Percentiles rank a stretch among this genome's conserved stretches.
Conservation (phyloP, 148 eudicot genomes). For the Polygonum aviculare region DNA sequence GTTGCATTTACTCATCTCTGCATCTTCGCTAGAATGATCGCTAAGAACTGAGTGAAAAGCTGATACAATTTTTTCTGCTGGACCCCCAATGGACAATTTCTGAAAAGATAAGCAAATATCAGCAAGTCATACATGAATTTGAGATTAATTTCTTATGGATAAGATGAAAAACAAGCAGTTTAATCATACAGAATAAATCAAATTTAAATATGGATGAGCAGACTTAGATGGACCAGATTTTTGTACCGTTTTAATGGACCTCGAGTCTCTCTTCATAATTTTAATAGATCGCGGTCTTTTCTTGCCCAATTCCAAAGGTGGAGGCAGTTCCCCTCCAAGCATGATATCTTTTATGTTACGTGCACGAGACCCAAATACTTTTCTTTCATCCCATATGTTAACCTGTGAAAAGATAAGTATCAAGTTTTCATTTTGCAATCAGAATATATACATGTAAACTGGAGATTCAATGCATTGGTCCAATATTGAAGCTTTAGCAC, state of each 20-base stretch:
- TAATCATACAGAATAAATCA: background rate
- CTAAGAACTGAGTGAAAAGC: slow-evolving; percentile 63
- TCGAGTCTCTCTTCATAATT: slow-evolving; percentile 80
- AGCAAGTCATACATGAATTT: background rate
- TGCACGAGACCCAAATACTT: slow-evolving; percentile 74
- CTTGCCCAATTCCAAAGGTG: slow-evolving; percentile 67
- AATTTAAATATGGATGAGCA: background rate
- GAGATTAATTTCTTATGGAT: background rate
- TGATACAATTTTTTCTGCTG: slow-evolving; percentile 82
- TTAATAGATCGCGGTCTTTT: slow-evolving; percentile 79
- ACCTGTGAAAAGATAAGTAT: slow-evolving; percentile 32
- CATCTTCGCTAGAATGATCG: slow-evolving; percentile 64
- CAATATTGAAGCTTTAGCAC: background rate
- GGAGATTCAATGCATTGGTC: background rate
- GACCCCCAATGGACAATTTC: slow-evolving; percentile 81
- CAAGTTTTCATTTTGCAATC: background rate
- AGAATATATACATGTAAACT: background rate
- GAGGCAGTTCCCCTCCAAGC: slow-evolving; percentile 73
- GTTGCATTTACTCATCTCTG: slow-evolving; percentile 70
- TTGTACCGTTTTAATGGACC: slow-evolving; percentile 72
- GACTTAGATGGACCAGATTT: background rate
- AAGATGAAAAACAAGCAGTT: background rate
- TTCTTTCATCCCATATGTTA: slow-evolving; percentile 88
- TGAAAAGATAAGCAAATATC: slow-evolving; percentile 23
- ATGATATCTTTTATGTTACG: slow-evolving; percentile 58